Conservation (phyloP, 2,329 filamentous ascomycete genomes). For the Drechslera avenae region DNA sequence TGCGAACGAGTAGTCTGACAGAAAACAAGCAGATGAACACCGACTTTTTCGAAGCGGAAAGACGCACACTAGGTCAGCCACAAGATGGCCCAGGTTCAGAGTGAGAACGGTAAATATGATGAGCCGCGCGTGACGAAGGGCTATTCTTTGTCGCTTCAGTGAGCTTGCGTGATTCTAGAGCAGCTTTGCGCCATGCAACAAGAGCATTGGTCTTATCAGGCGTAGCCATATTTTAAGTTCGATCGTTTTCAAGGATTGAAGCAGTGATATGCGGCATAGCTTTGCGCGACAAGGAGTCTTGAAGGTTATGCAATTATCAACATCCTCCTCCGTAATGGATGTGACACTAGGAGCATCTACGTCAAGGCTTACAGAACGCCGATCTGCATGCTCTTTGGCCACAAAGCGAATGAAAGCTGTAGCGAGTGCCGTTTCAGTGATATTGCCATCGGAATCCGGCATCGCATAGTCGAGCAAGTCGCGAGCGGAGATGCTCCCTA, state of each 20-base stretch:
- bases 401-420: not conserved
- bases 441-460: not conserved
- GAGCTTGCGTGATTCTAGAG: not conserved
- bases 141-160: not conserved
- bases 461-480: not conserved
- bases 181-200: not conserved
- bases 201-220: not conserved
- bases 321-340: not conserved
- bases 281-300: not conserved
- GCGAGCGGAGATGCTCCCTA: not conserved
- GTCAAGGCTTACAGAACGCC: not conserved
- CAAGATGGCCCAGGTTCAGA: no score
- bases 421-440: not conserved
- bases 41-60: no score
- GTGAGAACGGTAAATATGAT: not conserved
- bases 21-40: no score
- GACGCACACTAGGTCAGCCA: no score
- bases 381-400: not conserved
- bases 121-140: not conserved
- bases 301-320: not conserved
- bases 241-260: not conserved
- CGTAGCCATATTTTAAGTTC: not conserved
- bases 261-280: not conserved
- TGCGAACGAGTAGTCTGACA: no score
- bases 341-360: not conserved